Evolutionary conservation across 148 eudicot genomes (phyloP), one percentile per base, ranked within the genome.

Genomic region (Tetragonia tetragonoides): DNA sequence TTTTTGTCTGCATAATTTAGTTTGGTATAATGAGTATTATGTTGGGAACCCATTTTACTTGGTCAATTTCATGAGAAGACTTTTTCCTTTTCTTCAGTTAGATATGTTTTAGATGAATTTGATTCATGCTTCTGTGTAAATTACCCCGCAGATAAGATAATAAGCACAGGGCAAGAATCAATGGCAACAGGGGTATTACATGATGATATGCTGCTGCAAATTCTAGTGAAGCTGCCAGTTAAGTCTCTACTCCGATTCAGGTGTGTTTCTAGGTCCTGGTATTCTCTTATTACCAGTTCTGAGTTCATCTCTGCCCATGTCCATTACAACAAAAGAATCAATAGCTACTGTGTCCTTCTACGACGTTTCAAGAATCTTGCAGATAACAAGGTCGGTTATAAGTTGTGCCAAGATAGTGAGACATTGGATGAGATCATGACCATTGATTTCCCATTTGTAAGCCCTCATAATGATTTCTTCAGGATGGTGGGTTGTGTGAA

Each of bases 401-500:
- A 73, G 12, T 37, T 85, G 8, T 79, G 70, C 21, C 60, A 76
- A 34, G 87, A 85, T 65, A 71, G 74, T 44, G 72, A 73, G 20
- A 1, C 75, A 3, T 68, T 85, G 68, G 73, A 68, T 44, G 74
- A 16, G 9, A 62, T 82, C 46, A 38, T 66, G 46, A 56, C 47
- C 4, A 76, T 82, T 20, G 70, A 82, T 37, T 82, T 23, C 62
- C 79, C 78, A 23, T 67, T 67, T 68, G 66, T 6, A 23, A 78
- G 80, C 70, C 42, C 24, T 70, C 39, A 1, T 68, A 70, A 78
- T 57, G 70, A 78, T 23, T 70, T 56, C 65, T 75, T 75, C 39
- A 77, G 79, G 68, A 81, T 81, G 46, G 68, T 79, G 2, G 87
- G 84, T 53, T 70, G 61, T 46, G 75, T 82, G 68, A 86, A 83